Percentiles rank a stretch among this genome's conserved stretches.
phyloP scores from a whole-genome alignment of 1,284 basidiomycete genomes.

The Boletellus deceptivus region DNA sequence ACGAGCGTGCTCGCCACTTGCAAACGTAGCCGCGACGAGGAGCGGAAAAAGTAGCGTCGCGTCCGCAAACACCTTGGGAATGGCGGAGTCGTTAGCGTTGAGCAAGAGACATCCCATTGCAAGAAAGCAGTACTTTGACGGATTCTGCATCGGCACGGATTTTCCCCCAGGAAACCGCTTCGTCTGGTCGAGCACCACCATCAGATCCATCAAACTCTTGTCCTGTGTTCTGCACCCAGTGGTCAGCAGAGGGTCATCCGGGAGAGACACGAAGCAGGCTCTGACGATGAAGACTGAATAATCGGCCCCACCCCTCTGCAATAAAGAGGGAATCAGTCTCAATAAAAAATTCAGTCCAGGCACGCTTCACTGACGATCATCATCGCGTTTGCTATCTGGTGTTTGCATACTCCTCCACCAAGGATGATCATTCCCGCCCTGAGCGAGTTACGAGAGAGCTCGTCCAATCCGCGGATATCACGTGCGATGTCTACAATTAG shows the following conservation, averaged over 20 bases:
- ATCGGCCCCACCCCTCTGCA: conserved; percentile 93
- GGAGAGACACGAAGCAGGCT: conserved; percentile 1
- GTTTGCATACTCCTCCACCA: conserved; percentile 98
- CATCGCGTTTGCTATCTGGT: conserved; percentile 99
- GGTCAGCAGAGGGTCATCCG: conserved; percentile 4
- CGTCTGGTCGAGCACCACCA: conserved; percentile 94
- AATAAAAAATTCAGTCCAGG: too few relatives aligned
- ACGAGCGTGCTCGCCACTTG: conserved; percentile 26
- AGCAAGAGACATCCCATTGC: not conserved
- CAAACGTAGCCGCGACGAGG: conserved; percentile 85
- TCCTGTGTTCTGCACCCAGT: conserved; percentile 76
- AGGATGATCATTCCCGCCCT: conserved; percentile 99
- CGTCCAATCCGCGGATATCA: conserved; percentile 92
- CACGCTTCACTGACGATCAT: conserved; percentile 63
- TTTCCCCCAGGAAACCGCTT: conserved; percentile 99
- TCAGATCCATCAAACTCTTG: conserved; percentile 99
- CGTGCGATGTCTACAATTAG: conserved; percentile 91
- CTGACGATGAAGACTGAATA: conserved; percentile 93
- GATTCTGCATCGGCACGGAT: conserved; percentile 88
- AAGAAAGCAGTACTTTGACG: conserved; percentile 68
- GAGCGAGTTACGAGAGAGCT: conserved; percentile 81
- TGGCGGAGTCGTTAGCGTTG: not conserved
- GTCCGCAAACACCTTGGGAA: conserved; percentile 62
- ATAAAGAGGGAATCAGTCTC: conserved; percentile 25
- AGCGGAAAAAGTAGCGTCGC: conserved; percentile 88